Percentiles rank a stretch among this genome's conserved stretches.
Conservation (phyloP, 139 green algal genomes). For the Micractinium conductrix region DNA sequence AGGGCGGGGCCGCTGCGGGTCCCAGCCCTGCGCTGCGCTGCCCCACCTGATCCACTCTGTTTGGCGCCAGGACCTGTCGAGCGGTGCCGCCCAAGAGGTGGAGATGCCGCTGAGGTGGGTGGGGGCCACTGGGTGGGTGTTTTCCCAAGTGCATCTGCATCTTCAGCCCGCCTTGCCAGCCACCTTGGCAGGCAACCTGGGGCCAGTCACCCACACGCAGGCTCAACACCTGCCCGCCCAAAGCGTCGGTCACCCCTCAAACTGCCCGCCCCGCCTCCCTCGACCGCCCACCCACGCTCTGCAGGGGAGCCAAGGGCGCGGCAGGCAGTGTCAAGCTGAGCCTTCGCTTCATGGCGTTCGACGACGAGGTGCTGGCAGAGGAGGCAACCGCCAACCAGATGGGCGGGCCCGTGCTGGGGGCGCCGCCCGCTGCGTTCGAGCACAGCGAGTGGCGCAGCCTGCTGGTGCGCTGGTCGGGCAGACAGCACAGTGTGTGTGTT, state of each 20-base stretch:
- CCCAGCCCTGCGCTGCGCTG: too few species aligned
- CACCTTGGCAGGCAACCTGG: too few species aligned
- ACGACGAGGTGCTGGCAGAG: conserved; percentile 13
- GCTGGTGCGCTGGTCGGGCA: background rate
- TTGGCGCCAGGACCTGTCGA: conserved; percentile 1
- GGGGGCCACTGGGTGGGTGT: background rate
- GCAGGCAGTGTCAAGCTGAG: background rate
- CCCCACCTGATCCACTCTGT: background rate
- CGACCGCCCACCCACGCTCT: background rate
- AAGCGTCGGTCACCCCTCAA: background rate
- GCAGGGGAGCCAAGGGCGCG: conserved; percentile 7
- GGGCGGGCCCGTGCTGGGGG: conserved; percentile 36
- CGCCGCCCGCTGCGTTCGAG: background rate
- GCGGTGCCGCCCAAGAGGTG: background rate
- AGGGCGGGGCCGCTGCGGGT: too few species aligned
- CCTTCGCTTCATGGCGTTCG: conserved; percentile 28
- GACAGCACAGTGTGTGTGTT: background rate
- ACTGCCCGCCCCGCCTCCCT: background rate
- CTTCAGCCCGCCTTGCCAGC: too few species aligned
- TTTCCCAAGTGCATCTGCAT: too few species aligned
- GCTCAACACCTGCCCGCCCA: too few species aligned
- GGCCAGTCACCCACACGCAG: too few species aligned
- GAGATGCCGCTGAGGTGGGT: conserved; percentile 26
- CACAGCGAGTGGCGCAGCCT: conserved; percentile 10
- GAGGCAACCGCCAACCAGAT: conserved; percentile 16